Percentiles rank a stretch among this genome's conserved stretches.
These are phyloP conservation scores for Lactarius vividus DNA, from an alignment of 768 basidiomycete species.

Conservation along the genomic window DNA sequence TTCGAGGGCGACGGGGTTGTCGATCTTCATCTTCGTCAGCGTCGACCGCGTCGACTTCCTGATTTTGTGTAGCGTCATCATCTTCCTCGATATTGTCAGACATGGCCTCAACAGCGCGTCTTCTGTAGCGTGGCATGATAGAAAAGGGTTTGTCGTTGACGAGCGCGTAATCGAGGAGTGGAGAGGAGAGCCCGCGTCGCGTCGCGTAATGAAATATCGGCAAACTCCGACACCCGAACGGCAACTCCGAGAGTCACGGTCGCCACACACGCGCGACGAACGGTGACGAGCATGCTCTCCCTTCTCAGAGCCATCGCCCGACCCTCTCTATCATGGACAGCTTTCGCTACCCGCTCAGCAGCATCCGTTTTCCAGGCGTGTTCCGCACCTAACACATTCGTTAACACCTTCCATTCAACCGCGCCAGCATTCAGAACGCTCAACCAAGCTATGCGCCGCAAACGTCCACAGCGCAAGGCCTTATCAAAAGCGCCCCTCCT, in stretches of 20 bases:
- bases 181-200: background rate
- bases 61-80: slow-evolving; percentile 36
- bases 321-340: slow-evolving; percentile 10
- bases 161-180: background rate
- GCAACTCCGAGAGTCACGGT: no score
- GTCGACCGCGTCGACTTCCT: slow-evolving; percentile 38
- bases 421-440: slow-evolving; percentile 63
- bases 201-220: slow-evolving; percentile 10
- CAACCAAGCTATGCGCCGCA: slow-evolving; percentile 84
- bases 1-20: slow-evolving; percentile 38
- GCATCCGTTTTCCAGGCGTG: slow-evolving; percentile 22
- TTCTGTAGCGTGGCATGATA: slow-evolving; percentile 42
- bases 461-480: slow-evolving; percentile 47
- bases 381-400: slow-evolving; percentile 30
- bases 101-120: slow-evolving; percentile 46
- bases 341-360: slow-evolving; percentile 10
- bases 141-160: background rate
- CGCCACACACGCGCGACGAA: slow-evolving; percentile 3
- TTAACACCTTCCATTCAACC: slow-evolving; percentile 62
- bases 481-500: slow-evolving; percentile 77
- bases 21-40: slow-evolving; percentile 42
- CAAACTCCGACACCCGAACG: slow-evolving; percentile 7
- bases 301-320: slow-evolving; percentile 17
- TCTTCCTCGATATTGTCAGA: slow-evolving; percentile 61
- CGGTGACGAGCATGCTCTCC: slow-evolving; percentile 13